phyloP scores from a whole-genome alignment of 2,329 filamentous ascomycete genomes.

The Huntiella bhutanensis region DNA sequence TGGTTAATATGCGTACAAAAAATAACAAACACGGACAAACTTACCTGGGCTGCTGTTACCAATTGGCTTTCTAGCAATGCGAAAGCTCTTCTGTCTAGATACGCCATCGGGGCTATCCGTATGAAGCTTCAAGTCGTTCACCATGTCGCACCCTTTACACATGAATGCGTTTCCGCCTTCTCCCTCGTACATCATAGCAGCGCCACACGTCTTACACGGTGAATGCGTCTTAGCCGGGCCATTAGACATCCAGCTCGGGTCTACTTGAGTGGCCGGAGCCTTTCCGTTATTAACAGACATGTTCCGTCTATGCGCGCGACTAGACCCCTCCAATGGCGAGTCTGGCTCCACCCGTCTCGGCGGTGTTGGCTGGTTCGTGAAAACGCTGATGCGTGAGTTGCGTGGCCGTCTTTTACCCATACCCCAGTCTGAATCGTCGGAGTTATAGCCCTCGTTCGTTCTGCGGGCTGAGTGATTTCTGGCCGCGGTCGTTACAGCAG shows the following conservation, averaged over 20 bases:
- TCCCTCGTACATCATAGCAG: background rate
- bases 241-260: too few species aligned
- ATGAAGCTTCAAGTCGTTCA: background rate
- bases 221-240: too few species aligned
- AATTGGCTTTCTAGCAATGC: too few species aligned
- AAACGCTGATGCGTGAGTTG: too few species aligned
- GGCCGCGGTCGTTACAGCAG: constrained; percentile 2
- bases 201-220: background rate
- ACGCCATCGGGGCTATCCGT: too few species aligned
- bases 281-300: too few species aligned
- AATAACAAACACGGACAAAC: too few species aligned
- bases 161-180: background rate
- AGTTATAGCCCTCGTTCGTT: background rate
- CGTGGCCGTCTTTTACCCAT: background rate
- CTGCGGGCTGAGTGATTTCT: background rate
- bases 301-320: background rate
- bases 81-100: too few species aligned
- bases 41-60: too few species aligned
- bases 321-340: background rate
- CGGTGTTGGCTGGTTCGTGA: too few species aligned
- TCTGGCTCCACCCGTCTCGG: background rate
- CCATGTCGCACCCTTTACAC: background rate
- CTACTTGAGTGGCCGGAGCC: too few species aligned
- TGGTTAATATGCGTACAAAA: too few species aligned
- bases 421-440: constrained; percentile 2